phyloP scores from a whole-genome alignment of 805 yeast genomes.

The Myxozyma geophila region DNA sequence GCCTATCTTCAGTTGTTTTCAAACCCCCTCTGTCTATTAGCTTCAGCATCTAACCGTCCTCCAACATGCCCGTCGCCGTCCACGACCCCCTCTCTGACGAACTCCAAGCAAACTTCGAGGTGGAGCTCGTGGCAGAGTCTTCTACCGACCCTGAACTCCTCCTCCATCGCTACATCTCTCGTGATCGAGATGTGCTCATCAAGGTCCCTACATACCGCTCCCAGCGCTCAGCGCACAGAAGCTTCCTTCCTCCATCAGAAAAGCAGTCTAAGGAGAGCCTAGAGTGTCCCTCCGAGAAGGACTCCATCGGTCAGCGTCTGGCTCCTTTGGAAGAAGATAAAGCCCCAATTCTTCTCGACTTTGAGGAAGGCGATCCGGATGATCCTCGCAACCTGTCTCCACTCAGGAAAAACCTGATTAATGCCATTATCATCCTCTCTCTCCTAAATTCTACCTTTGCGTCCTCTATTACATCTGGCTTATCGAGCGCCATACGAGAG shows the following conservation, averaged over 20 bases:
- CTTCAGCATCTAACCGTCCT: neutral
- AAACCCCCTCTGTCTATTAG: neutral
- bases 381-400: conserved; percentile 31
- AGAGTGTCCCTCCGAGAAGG: conserved; percentile 1
- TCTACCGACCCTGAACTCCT: conserved; percentile 28
- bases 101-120: conserved; percentile 16
- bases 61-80: conserved; percentile 25
- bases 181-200: conserved; percentile 13
- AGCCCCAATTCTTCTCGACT: conserved; percentile 28
- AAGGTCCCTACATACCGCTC: conserved; percentile 14
- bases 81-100: conserved; percentile 20
- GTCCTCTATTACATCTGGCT: conserved; percentile 33
- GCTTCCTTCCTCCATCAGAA: neutral
- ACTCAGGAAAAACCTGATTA: conserved; percentile 12
- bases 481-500: conserved; percentile 44
- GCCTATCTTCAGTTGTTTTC: too few relatives aligned
- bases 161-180: conserved; percentile 26
- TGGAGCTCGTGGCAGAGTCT: conserved; percentile 29
- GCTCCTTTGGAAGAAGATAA: conserved; percentile 7
- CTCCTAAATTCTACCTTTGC: conserved; percentile 30
- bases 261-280: neutral
- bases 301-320: neutral
- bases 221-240: neutral
- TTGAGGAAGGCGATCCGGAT: conserved; percentile 27
- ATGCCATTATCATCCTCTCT: conserved; percentile 5